Percentiles rank a stretch among this genome's conserved stretches.
These are phyloP conservation scores for Kalmusia sp. DNA, from an alignment of 2,329 filamentous ascomycete genomes.

Conservation along the genomic window DNA sequence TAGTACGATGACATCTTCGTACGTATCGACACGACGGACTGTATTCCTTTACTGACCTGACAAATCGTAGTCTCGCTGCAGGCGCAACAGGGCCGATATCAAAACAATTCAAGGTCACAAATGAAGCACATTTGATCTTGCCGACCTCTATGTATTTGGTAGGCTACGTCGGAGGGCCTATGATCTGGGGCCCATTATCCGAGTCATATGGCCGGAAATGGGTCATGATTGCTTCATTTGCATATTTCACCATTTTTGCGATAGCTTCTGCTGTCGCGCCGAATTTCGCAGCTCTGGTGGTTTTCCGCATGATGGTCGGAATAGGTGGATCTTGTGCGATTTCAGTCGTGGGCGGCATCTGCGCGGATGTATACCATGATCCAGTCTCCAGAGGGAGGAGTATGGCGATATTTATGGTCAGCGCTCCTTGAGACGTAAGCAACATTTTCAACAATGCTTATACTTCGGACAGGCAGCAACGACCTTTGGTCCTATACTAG, in stretches of 20 bases:
- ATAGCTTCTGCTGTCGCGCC: slow-evolving; percentile 54
- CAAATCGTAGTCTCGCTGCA: slow-evolving; percentile 58
- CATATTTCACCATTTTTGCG: slow-evolving; percentile 54
- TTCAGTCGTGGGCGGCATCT: slow-evolving; percentile 65
- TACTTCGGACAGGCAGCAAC: slow-evolving; percentile 61
- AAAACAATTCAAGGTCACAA: slow-evolving; percentile 62
- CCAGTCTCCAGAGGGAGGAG: slow-evolving; percentile 47
- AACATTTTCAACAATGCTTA: slow-evolving; percentile 1
- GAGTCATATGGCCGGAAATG: slow-evolving; percentile 55
- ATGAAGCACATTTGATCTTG: slow-evolving; percentile 52
- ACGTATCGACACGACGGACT: not conserved
- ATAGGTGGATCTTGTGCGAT: slow-evolving; percentile 58
- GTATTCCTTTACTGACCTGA: not conserved
- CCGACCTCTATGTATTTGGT: slow-evolving; percentile 60
- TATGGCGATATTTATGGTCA: slow-evolving; percentile 42
- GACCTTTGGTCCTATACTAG: slow-evolving; percentile 69
- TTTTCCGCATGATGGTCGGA: slow-evolving; percentile 54
- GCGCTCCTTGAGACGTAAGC: not conserved
- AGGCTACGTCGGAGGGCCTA: slow-evolving; percentile 55
- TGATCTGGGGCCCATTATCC: slow-evolving; percentile 53
- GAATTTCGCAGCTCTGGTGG: slow-evolving; percentile 51
- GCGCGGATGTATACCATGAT: slow-evolving; percentile 71
- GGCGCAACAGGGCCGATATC: slow-evolving; percentile 67
- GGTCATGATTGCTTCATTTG: slow-evolving; percentile 60
- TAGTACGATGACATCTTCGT: slow-evolving; percentile 69